A percentile compares a stretch with the other conserved stretches of the same genome.
These are phyloP conservation scores for Wallacemonas collosoma DNA, from an alignment of 208 protist species.

Conservation along the genomic window DNA sequence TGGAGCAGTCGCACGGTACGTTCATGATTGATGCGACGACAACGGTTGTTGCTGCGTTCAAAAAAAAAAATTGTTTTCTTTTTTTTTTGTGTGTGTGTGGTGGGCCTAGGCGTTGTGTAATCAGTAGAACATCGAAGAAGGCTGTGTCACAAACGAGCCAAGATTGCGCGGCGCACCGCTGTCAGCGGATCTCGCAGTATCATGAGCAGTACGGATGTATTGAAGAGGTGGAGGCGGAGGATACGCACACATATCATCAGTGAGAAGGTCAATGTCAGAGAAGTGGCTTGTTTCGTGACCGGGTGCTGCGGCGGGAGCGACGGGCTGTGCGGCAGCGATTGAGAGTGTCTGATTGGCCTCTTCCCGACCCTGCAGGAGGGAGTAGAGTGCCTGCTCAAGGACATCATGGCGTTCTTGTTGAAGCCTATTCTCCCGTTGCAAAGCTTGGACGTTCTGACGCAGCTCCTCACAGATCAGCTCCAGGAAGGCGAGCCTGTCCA, in stretches of 20 bases:
- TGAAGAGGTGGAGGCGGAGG: too few species aligned
- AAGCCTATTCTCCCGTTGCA: neutral
- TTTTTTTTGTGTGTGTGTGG: neutral
- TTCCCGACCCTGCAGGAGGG: neutral
- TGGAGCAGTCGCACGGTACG: too few species aligned
- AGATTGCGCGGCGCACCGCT: too few species aligned
- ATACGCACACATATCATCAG: neutral
- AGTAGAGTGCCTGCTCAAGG: constrained; percentile 7
- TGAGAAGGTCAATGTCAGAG: constrained; percentile 16
- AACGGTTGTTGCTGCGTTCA: too few species aligned
- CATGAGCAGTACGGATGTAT: too few species aligned
- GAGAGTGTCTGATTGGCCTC: neutral
- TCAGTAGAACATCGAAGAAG: neutral
- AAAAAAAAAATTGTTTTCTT: neutral
- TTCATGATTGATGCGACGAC: too few species aligned
- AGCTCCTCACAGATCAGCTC: constrained; percentile 7
- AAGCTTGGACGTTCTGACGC: neutral
- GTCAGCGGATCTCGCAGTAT: too few species aligned
- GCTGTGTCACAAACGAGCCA: neutral
- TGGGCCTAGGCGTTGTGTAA: neutral
- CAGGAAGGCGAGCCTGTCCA: neutral
- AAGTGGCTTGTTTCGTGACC: neutral
- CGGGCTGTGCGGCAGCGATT: neutral
- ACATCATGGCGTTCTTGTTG: constrained; percentile 13
- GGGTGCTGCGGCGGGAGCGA: neutral